These are phyloP conservation scores for Botryotinia calthae DNA, from an alignment of 2,329 filamentous ascomycete genomes.

Conservation along the genomic window DNA sequence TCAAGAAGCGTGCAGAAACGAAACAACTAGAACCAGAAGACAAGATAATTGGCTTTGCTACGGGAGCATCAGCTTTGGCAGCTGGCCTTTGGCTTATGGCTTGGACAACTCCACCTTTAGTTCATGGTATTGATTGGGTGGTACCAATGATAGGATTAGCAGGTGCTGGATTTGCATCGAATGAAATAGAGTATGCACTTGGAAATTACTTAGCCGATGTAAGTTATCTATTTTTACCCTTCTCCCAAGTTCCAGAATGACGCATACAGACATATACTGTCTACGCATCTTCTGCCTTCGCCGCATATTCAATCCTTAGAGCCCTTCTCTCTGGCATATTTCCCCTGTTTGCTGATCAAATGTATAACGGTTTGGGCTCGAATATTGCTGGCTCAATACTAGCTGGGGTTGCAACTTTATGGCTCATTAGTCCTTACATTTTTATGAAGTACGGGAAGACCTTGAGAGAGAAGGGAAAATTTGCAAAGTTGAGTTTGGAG, in stretches of 20 bases:
- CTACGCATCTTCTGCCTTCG: constrained; percentile 46
- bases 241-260: background rate
- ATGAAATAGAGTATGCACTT: constrained; percentile 45
- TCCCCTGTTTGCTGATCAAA: constrained; percentile 43
- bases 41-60: constrained; percentile 47
- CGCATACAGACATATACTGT: constrained; percentile 40
- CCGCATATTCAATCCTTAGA: constrained; percentile 43
- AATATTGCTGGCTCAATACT: constrained; percentile 44
- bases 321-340: constrained; percentile 42
- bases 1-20: constrained; percentile 26
- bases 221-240: background rate
- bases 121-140: constrained; percentile 41
- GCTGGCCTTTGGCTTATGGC: constrained; percentile 47
- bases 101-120: constrained; percentile 46
- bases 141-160: constrained; percentile 44
- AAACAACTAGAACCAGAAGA: constrained; percentile 42
- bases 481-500: background rate
- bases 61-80: constrained; percentile 46
- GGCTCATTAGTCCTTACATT: constrained; percentile 42
- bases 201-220: constrained; percentile 45
- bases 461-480: constrained; percentile 33
- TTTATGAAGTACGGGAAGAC: constrained; percentile 42
- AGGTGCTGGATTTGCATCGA: constrained; percentile 47
- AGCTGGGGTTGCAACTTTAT: constrained; percentile 43
- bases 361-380: constrained; percentile 42